A percentile compares a stretch with the other conserved stretches of the same genome.
Evolutionary conservation across 495 filamentous ascomycete genomes (phyloP).

Genomic region (Penicillium mononematosum): DNA sequence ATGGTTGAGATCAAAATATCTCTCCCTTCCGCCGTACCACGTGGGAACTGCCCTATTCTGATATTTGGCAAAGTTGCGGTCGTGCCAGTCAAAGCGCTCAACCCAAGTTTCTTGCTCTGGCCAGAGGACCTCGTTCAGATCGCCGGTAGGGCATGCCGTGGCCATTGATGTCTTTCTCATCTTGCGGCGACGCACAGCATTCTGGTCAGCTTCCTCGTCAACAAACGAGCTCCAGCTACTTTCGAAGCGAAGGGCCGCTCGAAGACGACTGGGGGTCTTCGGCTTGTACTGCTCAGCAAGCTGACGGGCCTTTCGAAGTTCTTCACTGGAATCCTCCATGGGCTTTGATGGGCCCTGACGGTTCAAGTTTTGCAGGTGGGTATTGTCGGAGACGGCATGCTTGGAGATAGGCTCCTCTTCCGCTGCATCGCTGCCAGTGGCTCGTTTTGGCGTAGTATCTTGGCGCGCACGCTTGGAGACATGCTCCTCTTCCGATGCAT

Average conservation of each 20-base stretch:
- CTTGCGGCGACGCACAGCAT: background rate
- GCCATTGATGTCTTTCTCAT: background rate
- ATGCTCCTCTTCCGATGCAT: background rate
- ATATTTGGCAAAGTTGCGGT: background rate
- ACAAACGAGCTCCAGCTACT: conserved; percentile 12
- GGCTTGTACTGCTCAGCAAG: conserved; percentile 47
- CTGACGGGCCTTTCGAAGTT: conserved; percentile 33
- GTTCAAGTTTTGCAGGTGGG: background rate
- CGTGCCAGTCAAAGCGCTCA: background rate
- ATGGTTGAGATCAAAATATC: too few relatives aligned
- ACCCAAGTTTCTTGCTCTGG: conserved; percentile 1
- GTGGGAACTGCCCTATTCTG: too few relatives aligned
- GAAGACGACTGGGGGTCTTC: conserved; percentile 49
- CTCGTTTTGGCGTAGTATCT: background rate
- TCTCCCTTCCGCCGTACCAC: too few relatives aligned
- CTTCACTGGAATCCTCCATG: background rate
- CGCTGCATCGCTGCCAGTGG: background rate
- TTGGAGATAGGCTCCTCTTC: conserved; percentile 2
- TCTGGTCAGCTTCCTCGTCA: background rate
- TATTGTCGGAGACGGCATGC: background rate
- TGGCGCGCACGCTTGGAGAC: conserved; percentile 1
- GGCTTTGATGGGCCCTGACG: background rate
- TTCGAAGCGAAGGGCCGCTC: conserved; percentile 39
- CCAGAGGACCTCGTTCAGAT: background rate
- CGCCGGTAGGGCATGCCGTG: background rate